Percentiles rank a stretch among this genome's conserved stretches.
These are phyloP conservation scores for Lyophyllum semitale DNA, from an alignment of 768 basidiomycete genomes.

Conservation along the genomic window DNA sequence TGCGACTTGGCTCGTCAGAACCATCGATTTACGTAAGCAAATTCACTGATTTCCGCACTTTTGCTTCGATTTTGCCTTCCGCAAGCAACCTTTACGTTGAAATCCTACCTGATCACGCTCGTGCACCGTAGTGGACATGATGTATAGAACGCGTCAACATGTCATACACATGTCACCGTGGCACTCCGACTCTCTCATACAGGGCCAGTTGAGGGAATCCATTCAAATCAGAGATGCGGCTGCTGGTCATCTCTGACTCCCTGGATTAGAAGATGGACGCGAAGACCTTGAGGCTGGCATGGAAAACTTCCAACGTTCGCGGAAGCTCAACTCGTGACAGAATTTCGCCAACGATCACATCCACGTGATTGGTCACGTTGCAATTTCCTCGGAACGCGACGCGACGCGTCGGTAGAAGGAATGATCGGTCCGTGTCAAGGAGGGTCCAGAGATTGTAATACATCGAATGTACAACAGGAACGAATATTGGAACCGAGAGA, in stretches of 20 bases:
- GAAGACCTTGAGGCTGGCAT: background rate
- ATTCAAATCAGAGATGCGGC: background rate
- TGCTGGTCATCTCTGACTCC: background rate
- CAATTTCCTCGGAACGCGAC: background rate
- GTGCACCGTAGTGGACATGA: slow-evolving; percentile 3
- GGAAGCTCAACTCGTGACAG: background rate
- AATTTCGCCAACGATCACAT: slow-evolving; percentile 21
- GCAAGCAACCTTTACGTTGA: no score
- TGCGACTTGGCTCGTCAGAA: no score
- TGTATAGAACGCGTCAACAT: slow-evolving; percentile 2
- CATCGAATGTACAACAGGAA: background rate
- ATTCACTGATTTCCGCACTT: no score
- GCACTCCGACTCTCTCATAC: background rate
- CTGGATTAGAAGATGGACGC: background rate
- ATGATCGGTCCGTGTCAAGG: background rate
- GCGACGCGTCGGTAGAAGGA: slow-evolving; percentile 9
- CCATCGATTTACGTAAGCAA: no score
- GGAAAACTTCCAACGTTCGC: background rate
- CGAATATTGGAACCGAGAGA: background rate
- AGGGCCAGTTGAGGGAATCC: slow-evolving; percentile 1
- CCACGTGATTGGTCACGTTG: slow-evolving; percentile 24
- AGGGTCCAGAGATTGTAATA: background rate
- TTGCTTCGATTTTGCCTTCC: no score
- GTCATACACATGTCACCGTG: slow-evolving; percentile 1
- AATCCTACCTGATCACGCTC: no score